A percentile compares a stretch with the other conserved stretches of the same genome.
These are phyloP conservation scores for Tolypocladium guangdongense DNA, from an alignment of 2,329 filamentous ascomycete species.

Conservation along the genomic window DNA sequence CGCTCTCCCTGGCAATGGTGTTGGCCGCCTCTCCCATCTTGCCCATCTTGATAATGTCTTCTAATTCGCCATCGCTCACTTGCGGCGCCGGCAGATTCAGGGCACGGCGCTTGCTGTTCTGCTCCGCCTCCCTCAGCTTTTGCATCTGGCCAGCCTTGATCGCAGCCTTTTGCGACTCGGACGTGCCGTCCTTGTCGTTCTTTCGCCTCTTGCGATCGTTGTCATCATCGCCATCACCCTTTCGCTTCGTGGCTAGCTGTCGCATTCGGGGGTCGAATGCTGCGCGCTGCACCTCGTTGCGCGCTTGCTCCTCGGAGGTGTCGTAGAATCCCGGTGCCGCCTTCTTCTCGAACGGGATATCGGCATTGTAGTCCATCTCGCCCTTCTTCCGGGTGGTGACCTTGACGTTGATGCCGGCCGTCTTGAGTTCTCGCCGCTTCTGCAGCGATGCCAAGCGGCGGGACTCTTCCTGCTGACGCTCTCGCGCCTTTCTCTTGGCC, in stretches of 20 bases:
- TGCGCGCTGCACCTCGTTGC: constrained; percentile 75
- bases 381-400: constrained; percentile 83
- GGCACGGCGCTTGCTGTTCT: constrained; percentile 81
- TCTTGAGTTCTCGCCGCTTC: constrained; percentile 93
- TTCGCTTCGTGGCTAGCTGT: constrained; percentile 83
- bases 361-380: constrained; percentile 99
- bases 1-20: constrained; percentile 60
- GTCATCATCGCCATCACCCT: constrained; percentile 80
- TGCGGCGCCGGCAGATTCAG: constrained; percentile 83
- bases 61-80: constrained; percentile 83
- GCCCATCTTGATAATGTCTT: constrained; percentile 98
- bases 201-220: constrained; percentile 79
- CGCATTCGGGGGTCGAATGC: constrained; percentile 89
- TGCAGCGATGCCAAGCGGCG: constrained; percentile 80
- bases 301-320: constrained; percentile 67
- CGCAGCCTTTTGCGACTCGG: constrained; percentile 73
- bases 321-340: constrained; percentile 87
- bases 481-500: constrained; percentile 92
- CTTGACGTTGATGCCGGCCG: constrained; percentile 97
- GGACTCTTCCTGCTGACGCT: constrained; percentile 91
- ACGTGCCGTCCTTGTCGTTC: constrained; percentile 72
- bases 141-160: constrained; percentile 91
- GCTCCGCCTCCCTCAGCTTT: constrained; percentile 89
- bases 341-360: constrained; percentile 94
- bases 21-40: constrained; percentile 84